phyloP scores from a whole-genome alignment of 345 rosid species.

The Gossypium rotundifolium region DNA sequence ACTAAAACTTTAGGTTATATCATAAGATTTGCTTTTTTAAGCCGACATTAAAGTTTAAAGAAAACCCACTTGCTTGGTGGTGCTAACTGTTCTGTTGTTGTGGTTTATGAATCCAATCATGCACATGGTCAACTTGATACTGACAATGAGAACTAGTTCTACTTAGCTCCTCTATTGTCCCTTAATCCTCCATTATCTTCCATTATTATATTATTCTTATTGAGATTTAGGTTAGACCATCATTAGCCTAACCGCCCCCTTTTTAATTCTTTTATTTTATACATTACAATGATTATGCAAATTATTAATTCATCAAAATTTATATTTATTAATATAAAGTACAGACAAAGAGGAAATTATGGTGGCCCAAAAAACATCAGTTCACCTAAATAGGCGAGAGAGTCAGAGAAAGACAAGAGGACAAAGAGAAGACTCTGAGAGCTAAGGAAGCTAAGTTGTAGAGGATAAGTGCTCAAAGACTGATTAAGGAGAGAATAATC shows the following conservation, averaged over 20 bases:
- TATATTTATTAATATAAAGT: too few relatives aligned
- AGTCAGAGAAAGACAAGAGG: too few relatives aligned
- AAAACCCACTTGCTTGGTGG: slow-evolving; percentile 28
- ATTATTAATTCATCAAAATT: too few relatives aligned
- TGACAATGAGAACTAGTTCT: slow-evolving; percentile 3
- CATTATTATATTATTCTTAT: neutral
- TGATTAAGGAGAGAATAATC: too few relatives aligned
- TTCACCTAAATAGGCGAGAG: too few relatives aligned
- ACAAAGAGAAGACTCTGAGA: too few relatives aligned
- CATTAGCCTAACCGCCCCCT: slow-evolving; percentile 5
- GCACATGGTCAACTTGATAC: slow-evolving; percentile 19
- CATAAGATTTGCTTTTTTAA: slow-evolving; percentile 5
- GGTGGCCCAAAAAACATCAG: too few relatives aligned
- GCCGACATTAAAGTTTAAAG: slow-evolving; percentile 23
- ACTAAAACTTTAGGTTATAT: neutral
- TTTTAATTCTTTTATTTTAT: neutral
- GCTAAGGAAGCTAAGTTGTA: too few relatives aligned
- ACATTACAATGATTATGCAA: neutral
- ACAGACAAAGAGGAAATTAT: too few relatives aligned
- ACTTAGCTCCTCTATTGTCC: neutral
- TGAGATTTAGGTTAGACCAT: slow-evolving; percentile 21
- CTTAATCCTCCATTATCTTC: neutral
- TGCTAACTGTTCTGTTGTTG: slow-evolving; percentile 14
- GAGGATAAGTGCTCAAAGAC: too few relatives aligned
- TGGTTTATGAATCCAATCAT: slow-evolving; percentile 10